phyloP scores from a whole-genome alignment of 1,284 basidiomycete species.

The Ganoderma resinaceum region DNA sequence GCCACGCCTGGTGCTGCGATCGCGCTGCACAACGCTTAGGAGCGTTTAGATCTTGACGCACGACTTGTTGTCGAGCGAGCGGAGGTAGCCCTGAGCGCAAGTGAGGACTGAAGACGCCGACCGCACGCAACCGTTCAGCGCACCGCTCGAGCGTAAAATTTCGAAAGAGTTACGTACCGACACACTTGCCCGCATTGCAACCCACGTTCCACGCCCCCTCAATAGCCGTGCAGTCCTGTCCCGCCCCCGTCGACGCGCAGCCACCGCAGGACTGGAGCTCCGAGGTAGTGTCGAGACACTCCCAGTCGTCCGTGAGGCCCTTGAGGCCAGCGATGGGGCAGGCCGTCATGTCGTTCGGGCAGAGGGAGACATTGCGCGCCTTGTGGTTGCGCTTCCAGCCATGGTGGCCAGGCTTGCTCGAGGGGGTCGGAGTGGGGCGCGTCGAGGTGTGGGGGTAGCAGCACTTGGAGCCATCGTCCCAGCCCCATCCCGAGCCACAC shows the following conservation, averaged over 20 bases:
- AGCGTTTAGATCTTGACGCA: conserved; percentile 56
- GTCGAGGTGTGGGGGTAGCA: conserved; percentile 46
- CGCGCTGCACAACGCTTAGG: conserved; percentile 10
- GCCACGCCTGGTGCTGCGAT: neutral
- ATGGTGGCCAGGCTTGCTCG: conserved; percentile 33
- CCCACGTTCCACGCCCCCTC: conserved; percentile 69
- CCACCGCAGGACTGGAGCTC: conserved; percentile 79
- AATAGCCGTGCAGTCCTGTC: conserved; percentile 77
- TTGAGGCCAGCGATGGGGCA: conserved; percentile 61
- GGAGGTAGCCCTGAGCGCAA: conserved; percentile 62
- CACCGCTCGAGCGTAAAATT: conserved; percentile 9
- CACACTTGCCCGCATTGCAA: conserved; percentile 66
- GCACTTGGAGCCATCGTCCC: conserved; percentile 53
- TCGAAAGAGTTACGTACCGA: conserved; percentile 49
- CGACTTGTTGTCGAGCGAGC: conserved; percentile 54
- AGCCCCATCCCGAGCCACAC: conserved; percentile 55
- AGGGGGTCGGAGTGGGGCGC: conserved; percentile 46
- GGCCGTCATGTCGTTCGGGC: conserved; percentile 63
- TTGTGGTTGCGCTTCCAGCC: conserved; percentile 46
- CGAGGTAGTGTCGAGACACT: conserved; percentile 63
- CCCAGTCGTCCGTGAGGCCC: conserved; percentile 54
- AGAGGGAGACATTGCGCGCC: conserved; percentile 51
- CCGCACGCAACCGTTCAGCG: conserved; percentile 10
- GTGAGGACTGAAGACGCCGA: conserved; percentile 55
- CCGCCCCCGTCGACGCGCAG: conserved; percentile 66